phyloP scores from a whole-genome alignment of 768 basidiomycete genomes.

The Porphyrellus cyaneotinctus region DNA sequence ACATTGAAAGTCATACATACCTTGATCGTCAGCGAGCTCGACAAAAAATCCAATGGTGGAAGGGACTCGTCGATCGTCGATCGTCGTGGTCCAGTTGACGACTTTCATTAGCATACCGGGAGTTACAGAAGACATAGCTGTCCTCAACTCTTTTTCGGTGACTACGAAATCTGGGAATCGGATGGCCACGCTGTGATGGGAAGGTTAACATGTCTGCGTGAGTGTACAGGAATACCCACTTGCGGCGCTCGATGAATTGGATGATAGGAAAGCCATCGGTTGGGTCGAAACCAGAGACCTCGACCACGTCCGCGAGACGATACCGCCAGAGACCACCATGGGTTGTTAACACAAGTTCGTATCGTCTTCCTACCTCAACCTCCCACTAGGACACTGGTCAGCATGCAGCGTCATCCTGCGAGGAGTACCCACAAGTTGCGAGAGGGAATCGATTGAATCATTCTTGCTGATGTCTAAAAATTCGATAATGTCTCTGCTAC shows the following conservation, averaged over 20 bases:
- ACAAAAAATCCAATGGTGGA: slow-evolving; percentile 13
- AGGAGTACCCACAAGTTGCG: slow-evolving; percentile 1
- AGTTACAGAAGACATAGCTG: not conserved
- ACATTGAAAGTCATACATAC: not conserved
- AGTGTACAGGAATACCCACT: not conserved
- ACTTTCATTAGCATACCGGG: not conserved
- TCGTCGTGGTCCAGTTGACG: slow-evolving; percentile 8
- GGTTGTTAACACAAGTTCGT: slow-evolving; percentile 19
- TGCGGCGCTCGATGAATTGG: slow-evolving; percentile 14
- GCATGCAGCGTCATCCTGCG: not conserved
- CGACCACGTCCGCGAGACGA: slow-evolving; percentile 19
- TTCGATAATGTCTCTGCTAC: slow-evolving; percentile 4
- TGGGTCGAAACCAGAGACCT: slow-evolving; percentile 20
- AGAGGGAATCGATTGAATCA: not conserved
- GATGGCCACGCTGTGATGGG: not conserved
- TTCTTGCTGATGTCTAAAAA: slow-evolving; percentile 15
- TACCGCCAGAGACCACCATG: slow-evolving; percentile 22
- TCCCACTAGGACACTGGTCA: slow-evolving; percentile 17
- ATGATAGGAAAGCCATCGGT: slow-evolving; percentile 16
- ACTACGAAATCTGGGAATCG: slow-evolving; percentile 13
- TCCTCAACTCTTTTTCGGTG: slow-evolving; percentile 10
- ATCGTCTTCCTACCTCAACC: slow-evolving; percentile 7
- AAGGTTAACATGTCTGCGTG: not conserved
- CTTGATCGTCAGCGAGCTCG: slow-evolving; percentile 3
- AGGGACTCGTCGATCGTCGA: slow-evolving; percentile 1